Percentiles rank a stretch among this genome's conserved stretches.
Evolutionary conservation across 208 protist genomes (phyloP).

Genomic region (Acanthamoeba triangularis): DNA sequence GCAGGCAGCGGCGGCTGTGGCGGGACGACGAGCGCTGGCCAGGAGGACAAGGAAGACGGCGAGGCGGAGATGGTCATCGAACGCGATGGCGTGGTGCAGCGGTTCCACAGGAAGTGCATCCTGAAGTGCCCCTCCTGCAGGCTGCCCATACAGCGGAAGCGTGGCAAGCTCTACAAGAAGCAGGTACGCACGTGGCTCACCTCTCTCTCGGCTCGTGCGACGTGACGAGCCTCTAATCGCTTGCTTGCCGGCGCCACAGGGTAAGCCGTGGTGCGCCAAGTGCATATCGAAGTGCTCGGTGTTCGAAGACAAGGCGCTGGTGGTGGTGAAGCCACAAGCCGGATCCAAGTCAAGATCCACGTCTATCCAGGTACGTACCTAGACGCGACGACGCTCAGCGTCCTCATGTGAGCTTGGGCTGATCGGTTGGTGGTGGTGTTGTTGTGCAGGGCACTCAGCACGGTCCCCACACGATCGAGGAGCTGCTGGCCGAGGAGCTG

Average conservation of each 20-base stretch:
- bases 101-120: constrained; percentile 33
- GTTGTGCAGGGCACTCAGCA: not conserved
- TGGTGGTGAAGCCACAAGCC: not conserved
- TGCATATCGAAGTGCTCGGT: constrained; percentile 61
- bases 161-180: not conserved
- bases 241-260: not conserved
- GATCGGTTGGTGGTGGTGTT: not conserved
- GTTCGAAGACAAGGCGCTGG: constrained; percentile 32
- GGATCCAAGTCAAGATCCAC: not conserved
- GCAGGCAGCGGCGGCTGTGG: not conserved
- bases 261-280: constrained; percentile 36
- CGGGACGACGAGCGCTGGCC: not conserved
- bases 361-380: not conserved
- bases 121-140: constrained; percentile 9
- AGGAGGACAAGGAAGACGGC: constrained; percentile 30
- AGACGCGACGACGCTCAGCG: not conserved
- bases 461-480: not conserved
- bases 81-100: not conserved
- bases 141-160: constrained; percentile 17
- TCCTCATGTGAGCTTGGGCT: not conserved
- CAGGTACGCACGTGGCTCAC: not conserved
- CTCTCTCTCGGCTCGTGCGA: not conserved
- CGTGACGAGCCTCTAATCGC: not conserved
- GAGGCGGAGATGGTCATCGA: constrained; percentile 6
- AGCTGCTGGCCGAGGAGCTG: constrained; percentile 12